Conservation (phyloP, 2,329 filamentous ascomycete species). For the Penicillium hesseltinei region DNA sequence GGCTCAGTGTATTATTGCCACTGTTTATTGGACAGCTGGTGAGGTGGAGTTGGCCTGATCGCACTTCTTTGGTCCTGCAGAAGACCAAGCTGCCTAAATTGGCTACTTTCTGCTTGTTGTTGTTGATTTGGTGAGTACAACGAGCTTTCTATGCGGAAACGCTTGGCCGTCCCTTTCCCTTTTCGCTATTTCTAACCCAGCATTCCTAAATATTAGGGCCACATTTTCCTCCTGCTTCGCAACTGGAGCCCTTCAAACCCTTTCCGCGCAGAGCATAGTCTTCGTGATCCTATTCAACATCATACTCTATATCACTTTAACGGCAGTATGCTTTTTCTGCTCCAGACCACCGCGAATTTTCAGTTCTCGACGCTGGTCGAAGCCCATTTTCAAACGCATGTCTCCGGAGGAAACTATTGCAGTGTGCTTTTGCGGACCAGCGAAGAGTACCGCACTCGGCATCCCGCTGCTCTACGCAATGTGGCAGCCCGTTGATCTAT, state of each 20-base stretch:
- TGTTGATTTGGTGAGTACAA: conserved; percentile 54
- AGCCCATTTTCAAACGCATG: conserved; percentile 39
- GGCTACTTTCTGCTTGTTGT: conserved; percentile 45
- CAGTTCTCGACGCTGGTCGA: conserved; percentile 17
- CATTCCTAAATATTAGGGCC: conserved; percentile 40
- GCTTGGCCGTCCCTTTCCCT: background rate
- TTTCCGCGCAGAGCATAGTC: conserved; percentile 60
- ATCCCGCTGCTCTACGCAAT: conserved; percentile 68
- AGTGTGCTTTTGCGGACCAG: conserved; percentile 70
- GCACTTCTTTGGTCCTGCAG: conserved; percentile 42
- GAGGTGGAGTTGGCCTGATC: conserved; percentile 55
- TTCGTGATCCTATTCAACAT: conserved; percentile 69
- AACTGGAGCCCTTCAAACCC: conserved; percentile 58
- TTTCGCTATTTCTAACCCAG: conserved; percentile 41
- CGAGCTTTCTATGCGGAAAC: background rate
- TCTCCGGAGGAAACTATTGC: conserved; percentile 63
- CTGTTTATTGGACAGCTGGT: conserved; percentile 61
- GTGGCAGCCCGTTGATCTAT: conserved; percentile 45
- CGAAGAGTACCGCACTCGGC: conserved; percentile 69
- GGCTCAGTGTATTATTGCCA: conserved; percentile 65
- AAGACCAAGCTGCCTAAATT: conserved; percentile 54
- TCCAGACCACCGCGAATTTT: conserved; percentile 42
- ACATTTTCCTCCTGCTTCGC: conserved; percentile 53
- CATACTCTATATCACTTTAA: conserved; percentile 63
- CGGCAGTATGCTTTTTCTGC: conserved; percentile 54